A percentile compares a stretch with the other conserved stretches of the same genome.
Evolutionary conservation across 202 grass and related monocot genomes (phyloP).

Genomic region (Digitaria exilis): DNA sequence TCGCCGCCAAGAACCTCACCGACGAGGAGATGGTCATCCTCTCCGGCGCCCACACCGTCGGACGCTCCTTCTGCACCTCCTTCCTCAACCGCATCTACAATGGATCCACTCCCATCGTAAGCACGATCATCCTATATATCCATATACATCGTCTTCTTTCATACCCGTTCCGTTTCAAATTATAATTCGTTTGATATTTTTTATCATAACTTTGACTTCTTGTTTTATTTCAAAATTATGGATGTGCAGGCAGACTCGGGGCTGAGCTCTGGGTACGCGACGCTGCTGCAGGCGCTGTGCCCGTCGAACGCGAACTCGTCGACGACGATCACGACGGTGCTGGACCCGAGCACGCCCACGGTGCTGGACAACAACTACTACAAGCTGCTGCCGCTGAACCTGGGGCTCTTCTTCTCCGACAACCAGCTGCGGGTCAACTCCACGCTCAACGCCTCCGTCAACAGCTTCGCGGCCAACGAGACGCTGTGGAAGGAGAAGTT

Average conservation of each 20-base stretch:
- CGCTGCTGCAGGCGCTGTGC: slow-evolving; percentile 64
- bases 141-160: no score
- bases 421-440: slow-evolving; percentile 61
- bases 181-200: no score
- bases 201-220: no score
- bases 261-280: slow-evolving; percentile 62
- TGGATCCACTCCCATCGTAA: slow-evolving; percentile 41
- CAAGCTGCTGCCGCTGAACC: slow-evolving; percentile 58
- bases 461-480: slow-evolving; percentile 62
- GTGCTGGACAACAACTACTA: slow-evolving; percentile 89
- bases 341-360: slow-evolving; percentile 54
- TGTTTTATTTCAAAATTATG: no score
- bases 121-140: no score
- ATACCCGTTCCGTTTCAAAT: no score
- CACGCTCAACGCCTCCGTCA: slow-evolving; percentile 57
- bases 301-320: slow-evolving; percentile 49
- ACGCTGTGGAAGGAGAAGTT: slow-evolving; percentile 71
- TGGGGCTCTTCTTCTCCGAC: slow-evolving; percentile 82
- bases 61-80: slow-evolving; percentile 67
- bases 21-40: slow-evolving; percentile 90
- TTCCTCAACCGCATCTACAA: slow-evolving; percentile 63
- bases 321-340: slow-evolving; percentile 40
- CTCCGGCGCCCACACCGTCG: slow-evolving; percentile 78
- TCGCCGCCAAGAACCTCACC: slow-evolving; percentile 61
- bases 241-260: slow-evolving; percentile 41